Conservation (phyloP, 306 rosid species). For the Benincasa hispida region DNA sequence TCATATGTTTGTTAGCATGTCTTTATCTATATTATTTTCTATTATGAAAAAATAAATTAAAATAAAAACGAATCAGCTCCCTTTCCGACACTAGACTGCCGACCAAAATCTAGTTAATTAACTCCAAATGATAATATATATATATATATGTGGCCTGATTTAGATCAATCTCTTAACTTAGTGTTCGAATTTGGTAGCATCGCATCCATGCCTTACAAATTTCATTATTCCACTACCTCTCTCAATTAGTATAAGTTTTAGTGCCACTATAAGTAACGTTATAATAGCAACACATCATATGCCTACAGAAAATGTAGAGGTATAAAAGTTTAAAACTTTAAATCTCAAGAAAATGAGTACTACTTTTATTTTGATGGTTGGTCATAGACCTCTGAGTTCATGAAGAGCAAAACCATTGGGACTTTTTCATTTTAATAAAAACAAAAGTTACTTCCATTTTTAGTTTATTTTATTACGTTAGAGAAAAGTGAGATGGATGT, state of each 20-base stretch:
- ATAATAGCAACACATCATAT: no score
- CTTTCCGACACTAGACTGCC: constrained; percentile 3
- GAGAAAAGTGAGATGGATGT: no score
- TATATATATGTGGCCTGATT: neutral
- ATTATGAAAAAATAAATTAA: neutral
- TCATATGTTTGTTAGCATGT: neutral
- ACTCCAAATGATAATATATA: neutral
- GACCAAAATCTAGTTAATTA: neutral
- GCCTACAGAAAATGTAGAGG: no score
- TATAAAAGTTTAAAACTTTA: no score
- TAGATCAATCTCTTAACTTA: neutral
- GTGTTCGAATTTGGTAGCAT: neutral
- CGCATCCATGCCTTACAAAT: neutral
- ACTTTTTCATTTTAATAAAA: no score
- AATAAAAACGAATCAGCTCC: neutral
- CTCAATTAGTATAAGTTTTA: neutral
- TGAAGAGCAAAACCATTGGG: no score
- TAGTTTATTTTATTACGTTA: no score
- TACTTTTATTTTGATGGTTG: no score
- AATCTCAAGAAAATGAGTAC: no score
- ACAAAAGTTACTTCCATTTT: no score
- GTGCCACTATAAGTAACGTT: no score
- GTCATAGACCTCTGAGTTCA: no score
- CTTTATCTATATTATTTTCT: neutral
- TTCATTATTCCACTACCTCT: neutral